These are phyloP conservation scores for Picea glauca DNA, from an alignment of 75 land plant genomes.

Conservation along the genomic window DNA sequence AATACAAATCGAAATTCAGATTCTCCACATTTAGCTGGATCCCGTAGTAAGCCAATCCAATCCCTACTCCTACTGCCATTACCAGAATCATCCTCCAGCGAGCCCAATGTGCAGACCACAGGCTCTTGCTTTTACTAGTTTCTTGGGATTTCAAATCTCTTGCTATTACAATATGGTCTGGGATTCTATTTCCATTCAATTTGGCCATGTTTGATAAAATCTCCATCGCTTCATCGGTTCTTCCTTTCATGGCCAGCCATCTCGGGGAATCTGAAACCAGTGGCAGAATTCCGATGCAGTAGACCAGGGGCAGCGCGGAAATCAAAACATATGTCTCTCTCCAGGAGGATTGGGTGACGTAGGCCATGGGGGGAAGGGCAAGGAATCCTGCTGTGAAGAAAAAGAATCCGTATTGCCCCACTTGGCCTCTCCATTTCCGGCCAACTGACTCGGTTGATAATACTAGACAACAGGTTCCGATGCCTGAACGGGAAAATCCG, in stretches of 20 bases:
- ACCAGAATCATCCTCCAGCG: constrained; percentile 19
- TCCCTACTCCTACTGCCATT: constrained; percentile 32
- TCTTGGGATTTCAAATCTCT: neutral
- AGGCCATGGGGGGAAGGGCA: constrained; percentile 38
- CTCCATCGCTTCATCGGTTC: constrained; percentile 24
- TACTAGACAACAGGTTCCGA: constrained; percentile 41
- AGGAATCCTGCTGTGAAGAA: constrained; percentile 46
- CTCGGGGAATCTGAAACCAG: constrained; percentile 47
- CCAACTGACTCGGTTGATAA: constrained; percentile 49
- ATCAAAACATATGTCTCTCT: constrained; percentile 26
- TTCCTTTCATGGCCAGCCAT: constrained; percentile 35
- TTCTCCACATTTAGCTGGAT: constrained; percentile 44
- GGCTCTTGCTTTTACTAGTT: neutral
- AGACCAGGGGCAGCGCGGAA: constrained; percentile 30
- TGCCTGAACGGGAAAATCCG: constrained; percentile 39
- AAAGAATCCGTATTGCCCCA: constrained; percentile 40
- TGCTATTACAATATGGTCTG: constrained; percentile 9
- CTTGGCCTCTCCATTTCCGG: constrained; percentile 38
- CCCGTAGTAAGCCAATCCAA: constrained; percentile 46
- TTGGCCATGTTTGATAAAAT: constrained; percentile 28
- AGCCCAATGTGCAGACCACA: constrained; percentile 30
- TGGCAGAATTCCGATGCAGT: constrained; percentile 26
- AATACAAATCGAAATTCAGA: constrained; percentile 38
- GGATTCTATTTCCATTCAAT: constrained; percentile 28
- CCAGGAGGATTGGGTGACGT: constrained; percentile 30